Evolutionary conservation across 345 rosid species (phyloP).

Genomic region (Diplotaxis tenuifolia): DNA sequence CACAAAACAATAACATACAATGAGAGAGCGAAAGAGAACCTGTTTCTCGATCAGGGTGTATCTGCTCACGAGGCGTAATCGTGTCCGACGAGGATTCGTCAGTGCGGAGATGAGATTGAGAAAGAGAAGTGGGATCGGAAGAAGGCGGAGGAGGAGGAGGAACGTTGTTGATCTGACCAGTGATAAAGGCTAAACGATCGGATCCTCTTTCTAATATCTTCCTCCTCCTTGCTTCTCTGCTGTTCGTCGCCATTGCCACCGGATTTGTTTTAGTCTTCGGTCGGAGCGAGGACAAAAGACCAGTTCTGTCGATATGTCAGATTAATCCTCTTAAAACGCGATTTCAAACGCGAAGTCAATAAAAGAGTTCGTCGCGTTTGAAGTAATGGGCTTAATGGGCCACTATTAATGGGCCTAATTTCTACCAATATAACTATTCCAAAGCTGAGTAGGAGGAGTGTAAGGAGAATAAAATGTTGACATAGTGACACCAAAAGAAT

Average conservation of each 20-base stretch:
- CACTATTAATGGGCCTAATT: not conserved
- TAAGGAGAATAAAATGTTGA: slow-evolving; percentile 14
- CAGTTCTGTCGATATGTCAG: not conserved
- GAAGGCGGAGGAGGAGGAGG: slow-evolving; percentile 48
- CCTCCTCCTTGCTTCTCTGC: slow-evolving; percentile 76
- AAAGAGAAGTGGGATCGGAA: slow-evolving; percentile 29
- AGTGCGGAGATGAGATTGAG: slow-evolving; percentile 14
- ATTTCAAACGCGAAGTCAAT: not conserved
- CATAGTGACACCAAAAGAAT: not conserved
- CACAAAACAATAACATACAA: not conserved
- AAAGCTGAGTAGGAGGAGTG: not conserved
- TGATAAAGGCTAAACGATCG: slow-evolving; percentile 80
- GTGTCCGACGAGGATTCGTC: slow-evolving; percentile 35
- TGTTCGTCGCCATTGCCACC: slow-evolving; percentile 42
- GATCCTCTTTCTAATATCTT: slow-evolving; percentile 71
- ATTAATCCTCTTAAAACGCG: slow-evolving; percentile 1
- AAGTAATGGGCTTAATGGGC: slow-evolving; percentile 17
- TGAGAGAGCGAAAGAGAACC: slow-evolving; percentile 30
- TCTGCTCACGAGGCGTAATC: slow-evolving; percentile 18
- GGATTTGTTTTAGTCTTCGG: not conserved
- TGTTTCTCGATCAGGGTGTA: slow-evolving; percentile 30
- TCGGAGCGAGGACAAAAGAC: not conserved
- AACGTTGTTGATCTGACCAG: slow-evolving; percentile 51
- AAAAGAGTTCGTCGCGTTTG: not conserved
- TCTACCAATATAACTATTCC: not conserved